Base-by-base conservation (phyloP, 1,284 basidiomycete genomes). In the Leccinum pallidistipes region DNA sequence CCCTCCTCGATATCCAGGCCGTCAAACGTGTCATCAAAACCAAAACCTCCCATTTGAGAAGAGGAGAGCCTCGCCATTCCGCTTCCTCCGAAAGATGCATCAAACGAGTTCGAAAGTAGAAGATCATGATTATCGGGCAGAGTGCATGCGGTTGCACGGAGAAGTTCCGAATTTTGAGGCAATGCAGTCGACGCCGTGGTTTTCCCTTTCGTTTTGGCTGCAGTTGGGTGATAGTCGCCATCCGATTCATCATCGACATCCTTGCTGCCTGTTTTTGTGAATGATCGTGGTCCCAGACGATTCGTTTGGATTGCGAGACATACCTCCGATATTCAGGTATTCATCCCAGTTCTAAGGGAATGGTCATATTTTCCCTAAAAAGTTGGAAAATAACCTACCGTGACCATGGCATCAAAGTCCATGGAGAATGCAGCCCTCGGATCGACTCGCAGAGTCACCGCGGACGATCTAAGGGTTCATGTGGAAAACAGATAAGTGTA, bases 91-190 rank as follows among this genome's bases (percentile, higher is more conserved):
- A 84, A 83, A 7, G 87, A 87, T 5, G 79, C 72, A 58, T 89
- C 86, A 64, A 90, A 84, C 0, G 89, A 89, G 31, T 79, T 81
- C 2, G 85, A 83, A 12, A 92, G 75, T 12, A 92, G 69, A 65
- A 87, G 81, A 49, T 89, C 84, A 64, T 89, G 84, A 62, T 86
- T 81, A 70, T 92, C 90, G 31, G 85, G 77, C 24, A 93, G 79
- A 18, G 85, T 91, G 71, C 90, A 83, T 57, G 78, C 69, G 49
- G 83, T 82, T 34, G 80, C 81, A 57, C 86, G 80, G 16, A 76
- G 72, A 18, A 75, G 65, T 67, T 89, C 86, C 1, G 67, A 60
- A 29, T 74, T 65, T 21, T 61, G 56, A 43, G 56, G 60, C 11
- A 61, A 59, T 55, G 62, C 61, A 21, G 67, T 59, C 16, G 69